A percentile compares a stretch with the other conserved stretches of the same genome.
phyloP scores from a whole-genome alignment of 768 basidiomycete genomes.

The Boletus huronensis region DNA sequence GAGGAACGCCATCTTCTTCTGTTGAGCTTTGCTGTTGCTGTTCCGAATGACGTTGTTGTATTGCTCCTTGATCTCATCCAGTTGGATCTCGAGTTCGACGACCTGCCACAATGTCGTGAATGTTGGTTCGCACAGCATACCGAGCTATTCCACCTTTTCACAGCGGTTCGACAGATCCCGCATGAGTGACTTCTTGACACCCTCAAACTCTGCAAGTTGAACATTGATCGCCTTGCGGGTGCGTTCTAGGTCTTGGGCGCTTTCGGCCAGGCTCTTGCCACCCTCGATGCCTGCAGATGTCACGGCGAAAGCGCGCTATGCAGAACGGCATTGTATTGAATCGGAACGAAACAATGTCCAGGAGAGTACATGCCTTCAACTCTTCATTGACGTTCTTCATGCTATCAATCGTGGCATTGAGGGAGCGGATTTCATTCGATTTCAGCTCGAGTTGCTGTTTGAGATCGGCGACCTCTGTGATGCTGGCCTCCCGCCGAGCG shows the following conservation, averaged over 20 bases:
- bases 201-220: constrained; percentile 98
- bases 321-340: background rate
- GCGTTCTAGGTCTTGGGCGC: constrained; percentile 94
- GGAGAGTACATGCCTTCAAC: constrained; percentile 69
- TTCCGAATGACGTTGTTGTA: constrained; percentile 98
- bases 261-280: constrained; percentile 94
- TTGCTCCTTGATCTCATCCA: constrained; percentile 98
- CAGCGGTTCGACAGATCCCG: constrained; percentile 98
- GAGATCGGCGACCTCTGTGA: constrained; percentile 79
- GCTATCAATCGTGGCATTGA: constrained; percentile 86
- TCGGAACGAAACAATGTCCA: constrained; percentile 5
- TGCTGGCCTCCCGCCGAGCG: constrained; percentile 86
- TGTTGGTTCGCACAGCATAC: constrained; percentile 9
- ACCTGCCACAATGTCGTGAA: constrained; percentile 53
- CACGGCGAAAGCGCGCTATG: constrained; percentile 91
- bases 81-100: constrained; percentile 96
- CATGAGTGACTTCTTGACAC: constrained; percentile 98
- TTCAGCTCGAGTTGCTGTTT: constrained; percentile 88
- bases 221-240: constrained; percentile 95
- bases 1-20: constrained; percentile 99
- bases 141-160: constrained; percentile 71
- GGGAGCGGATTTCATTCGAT: constrained; percentile 74
- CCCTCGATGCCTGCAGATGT: constrained; percentile 97
- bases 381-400: constrained; percentile 97
- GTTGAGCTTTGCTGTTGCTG: constrained; percentile 97